phyloP scores from a whole-genome alignment of 192 early-diverging fungal species.

The Coemansia guatemalensis region DNA sequence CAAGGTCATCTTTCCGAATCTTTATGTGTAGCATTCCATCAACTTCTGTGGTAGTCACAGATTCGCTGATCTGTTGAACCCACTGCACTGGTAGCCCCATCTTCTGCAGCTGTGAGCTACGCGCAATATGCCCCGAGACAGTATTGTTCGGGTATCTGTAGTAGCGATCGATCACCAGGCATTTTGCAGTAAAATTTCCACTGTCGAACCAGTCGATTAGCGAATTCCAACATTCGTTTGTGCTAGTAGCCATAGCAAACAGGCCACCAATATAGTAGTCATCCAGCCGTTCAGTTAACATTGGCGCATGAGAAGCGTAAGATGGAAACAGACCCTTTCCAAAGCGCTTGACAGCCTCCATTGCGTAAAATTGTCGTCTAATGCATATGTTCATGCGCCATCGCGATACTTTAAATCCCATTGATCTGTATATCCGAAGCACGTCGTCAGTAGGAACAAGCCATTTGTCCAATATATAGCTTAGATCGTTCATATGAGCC shows the following conservation, averaged over 20 bases:
- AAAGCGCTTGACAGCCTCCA: conserved; percentile 55
- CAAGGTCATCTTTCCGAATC: neutral
- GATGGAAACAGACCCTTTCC: conserved; percentile 38
- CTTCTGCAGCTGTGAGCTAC: conserved; percentile 1
- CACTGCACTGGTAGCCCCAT: conserved; percentile 3
- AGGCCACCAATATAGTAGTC: conserved; percentile 72
- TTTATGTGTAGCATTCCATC: conserved; percentile 17
- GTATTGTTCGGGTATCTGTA: neutral
- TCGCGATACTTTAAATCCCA: conserved; percentile 24
- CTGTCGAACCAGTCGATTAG: conserved; percentile 38
- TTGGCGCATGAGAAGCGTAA: conserved; percentile 61
- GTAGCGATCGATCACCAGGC: conserved; percentile 22
- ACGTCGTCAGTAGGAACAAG: conserved; percentile 44
- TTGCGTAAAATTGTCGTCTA: conserved; percentile 45
- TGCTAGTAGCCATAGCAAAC: conserved; percentile 35
- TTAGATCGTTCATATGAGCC: conserved; percentile 45
- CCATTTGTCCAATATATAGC: conserved; percentile 41
- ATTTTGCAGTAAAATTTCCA: conserved; percentile 35
- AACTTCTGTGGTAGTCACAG: conserved; percentile 7
- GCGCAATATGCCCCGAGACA: neutral
- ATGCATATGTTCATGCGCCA: conserved; percentile 42
- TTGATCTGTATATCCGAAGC: conserved; percentile 30
- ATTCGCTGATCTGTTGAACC: conserved; percentile 14
- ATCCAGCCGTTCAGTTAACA: conserved; percentile 70
- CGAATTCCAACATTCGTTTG: conserved; percentile 35